phyloP scores from a whole-genome alignment of 768 basidiomycete genomes.

The Lepiota subincarnata region DNA sequence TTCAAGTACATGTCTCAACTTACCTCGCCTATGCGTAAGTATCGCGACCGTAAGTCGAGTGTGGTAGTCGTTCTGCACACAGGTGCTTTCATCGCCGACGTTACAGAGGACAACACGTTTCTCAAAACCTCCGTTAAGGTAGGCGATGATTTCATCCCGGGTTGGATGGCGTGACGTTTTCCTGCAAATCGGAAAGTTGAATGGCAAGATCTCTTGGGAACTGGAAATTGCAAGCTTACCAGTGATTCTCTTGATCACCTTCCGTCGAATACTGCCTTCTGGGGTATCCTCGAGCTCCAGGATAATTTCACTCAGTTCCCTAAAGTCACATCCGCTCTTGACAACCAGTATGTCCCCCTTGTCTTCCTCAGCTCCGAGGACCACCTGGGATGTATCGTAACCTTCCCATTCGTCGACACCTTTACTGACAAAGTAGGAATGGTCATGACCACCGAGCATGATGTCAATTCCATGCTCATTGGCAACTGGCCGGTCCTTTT shows the following conservation, averaged over 20 bases:
- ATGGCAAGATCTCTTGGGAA: not conserved
- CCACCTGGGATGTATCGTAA: slow-evolving; percentile 46
- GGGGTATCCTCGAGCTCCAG: slow-evolving; percentile 61
- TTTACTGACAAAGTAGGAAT: slow-evolving; percentile 70
- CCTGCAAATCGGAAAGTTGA: slow-evolving; percentile 35
- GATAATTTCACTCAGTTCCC: slow-evolving; percentile 74
- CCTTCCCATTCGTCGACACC: slow-evolving; percentile 66
- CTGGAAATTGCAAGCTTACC: slow-evolving; percentile 35
- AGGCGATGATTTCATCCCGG: slow-evolving; percentile 53
- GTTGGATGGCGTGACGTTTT: slow-evolving; percentile 58
- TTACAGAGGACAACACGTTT: slow-evolving; percentile 63
- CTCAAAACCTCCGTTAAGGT: slow-evolving; percentile 55
- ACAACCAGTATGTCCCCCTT: slow-evolving; percentile 66
- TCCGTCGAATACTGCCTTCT: slow-evolving; percentile 57
- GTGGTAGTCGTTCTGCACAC: slow-evolving; percentile 66
- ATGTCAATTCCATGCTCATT: slow-evolving; percentile 75
- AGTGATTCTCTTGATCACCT: slow-evolving; percentile 56
- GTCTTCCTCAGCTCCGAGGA: slow-evolving; percentile 70
- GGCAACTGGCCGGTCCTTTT: slow-evolving; percentile 37
- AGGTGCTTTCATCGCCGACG: slow-evolving; percentile 64
- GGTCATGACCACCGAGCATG: slow-evolving; percentile 87
- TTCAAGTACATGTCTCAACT: not conserved
- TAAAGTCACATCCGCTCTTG: slow-evolving; percentile 89
- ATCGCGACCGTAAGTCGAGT: slow-evolving; percentile 71
- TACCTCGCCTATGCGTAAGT: slow-evolving; percentile 73